These are phyloP conservation scores for Talaromyces sp. DNA, from an alignment of 2,329 filamentous ascomycete species.

Conservation along the genomic window DNA sequence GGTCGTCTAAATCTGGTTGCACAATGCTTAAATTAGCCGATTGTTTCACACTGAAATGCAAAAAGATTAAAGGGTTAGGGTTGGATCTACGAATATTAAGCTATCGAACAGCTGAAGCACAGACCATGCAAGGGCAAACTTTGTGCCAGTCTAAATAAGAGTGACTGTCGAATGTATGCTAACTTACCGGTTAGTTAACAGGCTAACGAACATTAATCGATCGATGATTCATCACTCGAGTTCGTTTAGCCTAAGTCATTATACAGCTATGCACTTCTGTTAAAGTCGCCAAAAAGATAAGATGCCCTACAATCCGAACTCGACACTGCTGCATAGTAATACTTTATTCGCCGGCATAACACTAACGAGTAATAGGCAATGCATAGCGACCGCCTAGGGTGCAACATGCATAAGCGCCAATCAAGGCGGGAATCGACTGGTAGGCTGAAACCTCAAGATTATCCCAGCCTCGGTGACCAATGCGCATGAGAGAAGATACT, in stretches of 20 bases:
- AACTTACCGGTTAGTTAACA: no score
- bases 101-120: background rate
- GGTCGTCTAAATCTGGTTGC: background rate
- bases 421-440: constrained; percentile 6
- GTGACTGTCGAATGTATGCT: background rate
- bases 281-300: background rate
- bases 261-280: background rate
- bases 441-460: background rate
- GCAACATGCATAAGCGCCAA: constrained; percentile 1
- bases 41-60: background rate
- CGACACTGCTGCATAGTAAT: background rate
- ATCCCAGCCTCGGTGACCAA: background rate
- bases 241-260: background rate
- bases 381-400: background rate
- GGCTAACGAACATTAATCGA: no score
- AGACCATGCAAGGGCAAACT: background rate
- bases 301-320: no score
- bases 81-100: background rate
- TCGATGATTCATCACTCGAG: background rate
- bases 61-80: background rate
- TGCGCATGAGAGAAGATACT: background rate
- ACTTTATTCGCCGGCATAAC: background rate
- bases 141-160: background rate
- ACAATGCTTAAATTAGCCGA: background rate
- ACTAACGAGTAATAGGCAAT: constrained; percentile 5